Percentiles rank a stretch among this genome's conserved stretches.
Evolutionary conservation across 768 basidiomycete species (phyloP).

Genomic region (Asterophora lycoperdoides): DNA sequence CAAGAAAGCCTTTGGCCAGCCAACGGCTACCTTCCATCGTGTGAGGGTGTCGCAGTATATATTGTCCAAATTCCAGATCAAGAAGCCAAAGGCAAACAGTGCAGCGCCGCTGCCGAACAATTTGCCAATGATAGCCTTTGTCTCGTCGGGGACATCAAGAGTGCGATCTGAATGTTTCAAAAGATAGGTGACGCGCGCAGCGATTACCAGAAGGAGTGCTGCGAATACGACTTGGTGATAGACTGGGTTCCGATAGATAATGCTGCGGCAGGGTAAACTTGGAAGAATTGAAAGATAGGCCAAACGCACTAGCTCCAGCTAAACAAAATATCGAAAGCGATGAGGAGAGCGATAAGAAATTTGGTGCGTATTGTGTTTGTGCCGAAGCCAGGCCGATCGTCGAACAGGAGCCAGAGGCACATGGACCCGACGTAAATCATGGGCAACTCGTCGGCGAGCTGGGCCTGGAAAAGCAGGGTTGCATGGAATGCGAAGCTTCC

Average conservation of each 20-base stretch:
- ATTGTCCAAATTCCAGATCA: constrained; percentile 81
- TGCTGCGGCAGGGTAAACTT: constrained; percentile 33
- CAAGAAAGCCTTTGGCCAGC: constrained; percentile 65
- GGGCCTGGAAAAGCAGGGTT: constrained; percentile 69
- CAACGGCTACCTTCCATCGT: constrained; percentile 47
- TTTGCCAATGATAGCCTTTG: constrained; percentile 35
- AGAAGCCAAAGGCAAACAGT: constrained; percentile 60
- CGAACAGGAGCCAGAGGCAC: constrained; percentile 57
- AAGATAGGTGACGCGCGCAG: constrained; percentile 49
- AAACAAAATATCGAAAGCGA: constrained; percentile 56
- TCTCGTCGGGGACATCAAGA: constrained; percentile 37
- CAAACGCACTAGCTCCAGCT: constrained; percentile 67
- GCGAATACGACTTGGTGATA: constrained; percentile 80
- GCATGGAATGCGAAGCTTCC: constrained; percentile 80
- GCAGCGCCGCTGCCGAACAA: constrained; percentile 51
- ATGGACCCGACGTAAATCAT: constrained; percentile 74
- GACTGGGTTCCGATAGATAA: constrained; percentile 66
- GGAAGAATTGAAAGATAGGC: neutral
- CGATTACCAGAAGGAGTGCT: constrained; percentile 43
- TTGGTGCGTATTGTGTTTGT: constrained; percentile 34
- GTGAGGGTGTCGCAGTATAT: constrained; percentile 62
- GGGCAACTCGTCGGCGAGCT: constrained; percentile 78
- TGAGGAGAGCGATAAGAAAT: constrained; percentile 32
- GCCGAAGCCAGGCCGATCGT: constrained; percentile 48
- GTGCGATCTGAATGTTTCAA: constrained; percentile 40